A percentile compares a stretch with the other conserved stretches of the same genome.
Conservation (phyloP, 371 early-diverging fungal genomes). For the Mucor sp. region DNA sequence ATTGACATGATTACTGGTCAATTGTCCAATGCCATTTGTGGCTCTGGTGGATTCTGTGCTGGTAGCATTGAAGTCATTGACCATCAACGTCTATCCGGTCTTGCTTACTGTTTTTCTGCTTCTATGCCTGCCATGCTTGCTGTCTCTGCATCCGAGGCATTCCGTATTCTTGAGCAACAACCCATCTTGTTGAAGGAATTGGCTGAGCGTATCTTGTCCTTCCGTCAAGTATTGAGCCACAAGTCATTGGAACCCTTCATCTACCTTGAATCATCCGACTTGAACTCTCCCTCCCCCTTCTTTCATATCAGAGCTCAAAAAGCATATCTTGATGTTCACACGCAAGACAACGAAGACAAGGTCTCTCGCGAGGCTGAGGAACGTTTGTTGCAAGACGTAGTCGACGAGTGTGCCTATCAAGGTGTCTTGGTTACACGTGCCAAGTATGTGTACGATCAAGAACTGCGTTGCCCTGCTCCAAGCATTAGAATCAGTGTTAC, state of each 20-base stretch:
- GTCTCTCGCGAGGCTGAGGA: conserved; percentile 61
- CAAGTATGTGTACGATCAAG: conserved; percentile 86
- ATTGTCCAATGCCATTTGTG: conserved; percentile 82
- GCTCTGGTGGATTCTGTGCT: conserved; percentile 97
- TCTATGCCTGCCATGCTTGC: conserved; percentile 98
- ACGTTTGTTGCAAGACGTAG: conserved; percentile 80
- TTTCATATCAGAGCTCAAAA: conserved; percentile 71
- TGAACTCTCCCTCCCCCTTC: conserved; percentile 62
- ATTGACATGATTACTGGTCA: conserved; percentile 96
- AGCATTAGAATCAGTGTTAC: conserved; percentile 84
- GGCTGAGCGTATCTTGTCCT: conserved; percentile 35
- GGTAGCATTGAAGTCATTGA: conserved; percentile 89
- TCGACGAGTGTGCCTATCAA: conserved; percentile 76
- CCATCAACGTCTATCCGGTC: conserved; percentile 94
- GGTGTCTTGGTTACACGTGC: conserved; percentile 85
- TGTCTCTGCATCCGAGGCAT: conserved; percentile 85
- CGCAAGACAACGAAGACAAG: conserved; percentile 24
- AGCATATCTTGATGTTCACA: conserved; percentile 37
- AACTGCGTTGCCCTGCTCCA: conserved; percentile 71
- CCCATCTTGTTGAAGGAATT: conserved; percentile 41
- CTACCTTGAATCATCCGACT: conserved; percentile 46
- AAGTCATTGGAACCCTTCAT: conserved; percentile 49
- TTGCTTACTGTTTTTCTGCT: conserved; percentile 98
- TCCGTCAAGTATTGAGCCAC: conserved; percentile 44
- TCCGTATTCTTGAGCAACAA: conserved; percentile 67